Percentiles rank a stretch among this genome's conserved stretches.
Conservation (phyloP, 2,329 filamentous ascomycete species). For the Spiromastix sp. region DNA sequence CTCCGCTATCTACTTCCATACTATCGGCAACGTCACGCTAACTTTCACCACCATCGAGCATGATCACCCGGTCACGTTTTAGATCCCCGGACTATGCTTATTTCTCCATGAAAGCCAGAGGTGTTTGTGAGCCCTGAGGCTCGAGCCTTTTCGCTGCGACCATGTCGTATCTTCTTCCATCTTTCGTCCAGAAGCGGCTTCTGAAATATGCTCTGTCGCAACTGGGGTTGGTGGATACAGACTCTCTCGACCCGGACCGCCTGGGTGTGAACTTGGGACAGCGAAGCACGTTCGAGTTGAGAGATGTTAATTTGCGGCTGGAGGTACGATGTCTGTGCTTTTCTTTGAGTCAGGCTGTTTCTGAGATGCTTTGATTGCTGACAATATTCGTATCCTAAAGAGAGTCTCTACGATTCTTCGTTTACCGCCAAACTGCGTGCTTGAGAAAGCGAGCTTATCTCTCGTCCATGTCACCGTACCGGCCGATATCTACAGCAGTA, state of each 20-base stretch:
- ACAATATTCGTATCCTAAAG: conserved; percentile 35
- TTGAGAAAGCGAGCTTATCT: conserved; percentile 65
- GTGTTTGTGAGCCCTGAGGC: conserved; percentile 25
- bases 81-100: too few species aligned
- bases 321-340: conserved; percentile 44
- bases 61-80: too few species aligned
- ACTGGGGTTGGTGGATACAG: conserved; percentile 78
- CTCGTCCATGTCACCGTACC: conserved; percentile 73
- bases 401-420: conserved; percentile 67
- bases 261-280: conserved; percentile 75
- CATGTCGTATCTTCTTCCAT: conserved; percentile 70
- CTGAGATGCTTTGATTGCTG: conserved; percentile 1
- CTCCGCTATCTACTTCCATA: too few species aligned
- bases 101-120: too few species aligned
- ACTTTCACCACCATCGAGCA: too few species aligned
- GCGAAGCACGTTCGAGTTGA: conserved; percentile 69
- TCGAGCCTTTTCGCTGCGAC: conserved; percentile 13
- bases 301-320: conserved; percentile 71
- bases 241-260: conserved; percentile 75
- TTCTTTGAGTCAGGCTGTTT: conserved; percentile 18
- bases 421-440: conserved; percentile 60
- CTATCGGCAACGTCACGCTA: too few species aligned
- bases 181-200: conserved; percentile 74
- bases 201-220: conserved; percentile 76
- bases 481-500: conserved; percentile 75